Conservation (phyloP, 768 basidiomycete species). For the Suillus discolor region DNA sequence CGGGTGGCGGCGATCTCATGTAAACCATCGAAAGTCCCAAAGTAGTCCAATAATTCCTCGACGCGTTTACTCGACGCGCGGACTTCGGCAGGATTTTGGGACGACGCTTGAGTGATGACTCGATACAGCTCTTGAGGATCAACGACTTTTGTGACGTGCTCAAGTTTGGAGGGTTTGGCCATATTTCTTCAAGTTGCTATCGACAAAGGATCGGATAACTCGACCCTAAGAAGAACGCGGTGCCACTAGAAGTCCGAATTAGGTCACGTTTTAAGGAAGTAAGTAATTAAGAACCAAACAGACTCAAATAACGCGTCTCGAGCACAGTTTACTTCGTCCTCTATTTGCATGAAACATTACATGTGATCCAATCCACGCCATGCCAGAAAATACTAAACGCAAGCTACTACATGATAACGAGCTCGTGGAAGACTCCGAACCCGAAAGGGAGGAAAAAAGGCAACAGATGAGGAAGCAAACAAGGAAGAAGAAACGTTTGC, state of each 20-base stretch:
- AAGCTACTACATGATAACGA: conserved; percentile 29
- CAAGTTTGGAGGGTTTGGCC: conserved; percentile 16
- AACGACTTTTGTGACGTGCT: conserved; percentile 37
- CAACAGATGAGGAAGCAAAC: conserved; percentile 20
- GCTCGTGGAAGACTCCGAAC: conserved; percentile 71
- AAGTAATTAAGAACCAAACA: conserved; percentile 26
- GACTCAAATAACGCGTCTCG: conserved; percentile 49
- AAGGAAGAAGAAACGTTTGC: conserved; percentile 17
- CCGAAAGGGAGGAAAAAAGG: conserved; percentile 55
- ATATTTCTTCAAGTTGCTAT: conserved; percentile 20
- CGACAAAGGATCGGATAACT: conserved; percentile 12
- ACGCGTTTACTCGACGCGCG: conserved; percentile 59
- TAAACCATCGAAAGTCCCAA: conserved; percentile 71
- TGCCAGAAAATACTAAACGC: not conserved
- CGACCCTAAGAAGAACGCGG: not conserved
- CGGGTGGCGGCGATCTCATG: conserved; percentile 71
- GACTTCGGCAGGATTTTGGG: conserved; percentile 61
- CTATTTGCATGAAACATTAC: not conserved
- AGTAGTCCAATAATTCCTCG: conserved; percentile 65
- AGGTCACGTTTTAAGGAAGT: conserved; percentile 12
- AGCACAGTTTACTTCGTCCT: not conserved
- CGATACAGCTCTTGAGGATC: conserved; percentile 67
- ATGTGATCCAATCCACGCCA: not conserved
- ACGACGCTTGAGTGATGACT: conserved; percentile 67
- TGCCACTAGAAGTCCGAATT: not conserved